Conservation (phyloP, 129 eudicot species). For the Lactuca sativa region DNA sequence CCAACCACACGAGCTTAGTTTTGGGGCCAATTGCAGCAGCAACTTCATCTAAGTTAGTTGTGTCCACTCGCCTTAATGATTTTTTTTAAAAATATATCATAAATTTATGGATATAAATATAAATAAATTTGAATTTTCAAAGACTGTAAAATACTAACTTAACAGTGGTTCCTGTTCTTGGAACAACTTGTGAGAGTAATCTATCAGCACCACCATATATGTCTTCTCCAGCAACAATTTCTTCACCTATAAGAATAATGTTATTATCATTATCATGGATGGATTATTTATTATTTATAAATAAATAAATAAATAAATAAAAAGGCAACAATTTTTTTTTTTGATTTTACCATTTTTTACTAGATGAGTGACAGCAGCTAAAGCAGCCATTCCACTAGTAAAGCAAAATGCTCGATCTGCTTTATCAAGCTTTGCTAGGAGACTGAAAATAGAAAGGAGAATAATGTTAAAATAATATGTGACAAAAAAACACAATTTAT, state of each 20-base stretch:
- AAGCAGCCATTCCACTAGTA: constrained; percentile 98
- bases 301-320: neutral
- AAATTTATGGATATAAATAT: neutral
- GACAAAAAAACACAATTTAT: constrained; percentile 9
- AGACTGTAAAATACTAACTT: constrained; percentile 50
- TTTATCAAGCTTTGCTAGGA: constrained; percentile 89
- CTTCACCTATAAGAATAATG: constrained; percentile 52
- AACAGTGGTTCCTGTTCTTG: constrained; percentile 76
- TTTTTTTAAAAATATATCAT: neutral
- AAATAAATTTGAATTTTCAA: neutral
- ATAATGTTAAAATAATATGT: neutral
- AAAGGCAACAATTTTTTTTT: neutral
- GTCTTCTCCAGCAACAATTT: constrained; percentile 98
- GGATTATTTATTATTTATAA: neutral
- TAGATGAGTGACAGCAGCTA: constrained; percentile 85
- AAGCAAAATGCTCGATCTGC: constrained; percentile 95
- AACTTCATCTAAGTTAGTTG: constrained; percentile 73
- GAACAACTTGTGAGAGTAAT: constrained; percentile 72
- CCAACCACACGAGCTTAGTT: constrained; percentile 97
- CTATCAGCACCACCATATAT: constrained; percentile 98
- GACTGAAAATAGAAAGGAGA: constrained; percentile 42
- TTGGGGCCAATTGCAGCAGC: constrained; percentile 75
- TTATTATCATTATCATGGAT: neutral
- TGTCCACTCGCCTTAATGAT: constrained; percentile 75
- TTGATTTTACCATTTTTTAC: constrained; percentile 57